Conservation (phyloP, 2,329 filamentous ascomycete genomes). For the Trichoderma guizhouense region DNA sequence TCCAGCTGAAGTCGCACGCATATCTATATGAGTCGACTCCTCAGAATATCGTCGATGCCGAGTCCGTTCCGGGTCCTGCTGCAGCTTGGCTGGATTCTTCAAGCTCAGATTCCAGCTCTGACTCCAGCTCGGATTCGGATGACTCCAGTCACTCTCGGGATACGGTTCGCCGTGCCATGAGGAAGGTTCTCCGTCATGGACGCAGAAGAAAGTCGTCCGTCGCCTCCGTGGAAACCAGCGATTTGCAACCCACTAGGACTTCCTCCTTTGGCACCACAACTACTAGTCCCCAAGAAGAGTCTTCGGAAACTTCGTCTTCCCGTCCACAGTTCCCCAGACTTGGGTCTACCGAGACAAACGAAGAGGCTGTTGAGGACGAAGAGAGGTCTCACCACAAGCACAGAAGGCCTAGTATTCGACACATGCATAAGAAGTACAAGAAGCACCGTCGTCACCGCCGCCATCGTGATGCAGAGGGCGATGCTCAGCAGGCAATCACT, state of each 20-base stretch:
- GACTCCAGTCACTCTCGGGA: slow-evolving; percentile 51
- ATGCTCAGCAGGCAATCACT: slow-evolving; percentile 32
- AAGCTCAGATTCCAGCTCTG: slow-evolving; percentile 48
- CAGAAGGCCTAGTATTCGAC: slow-evolving; percentile 35
- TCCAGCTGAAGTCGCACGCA: slow-evolving; percentile 87
- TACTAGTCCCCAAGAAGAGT: slow-evolving; percentile 36
- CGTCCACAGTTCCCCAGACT: slow-evolving; percentile 36
- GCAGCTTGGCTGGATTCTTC: slow-evolving; percentile 78
- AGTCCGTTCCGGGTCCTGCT: slow-evolving; percentile 79
- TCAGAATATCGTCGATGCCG: slow-evolving; percentile 88
- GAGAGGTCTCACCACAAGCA: slow-evolving; percentile 30
- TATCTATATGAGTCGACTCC: slow-evolving; percentile 93
- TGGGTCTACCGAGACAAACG: slow-evolving; percentile 38
- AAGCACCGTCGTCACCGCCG: slow-evolving; percentile 42
- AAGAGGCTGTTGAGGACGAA: slow-evolving; percentile 47
- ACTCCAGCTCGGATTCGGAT: slow-evolving; percentile 63
- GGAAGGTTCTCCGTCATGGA: slow-evolving; percentile 67
- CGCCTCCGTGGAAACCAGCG: slow-evolving; percentile 60
- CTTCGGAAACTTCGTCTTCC: slow-evolving; percentile 38
- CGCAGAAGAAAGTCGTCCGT: slow-evolving; percentile 74
- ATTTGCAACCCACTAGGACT: slow-evolving; percentile 34
- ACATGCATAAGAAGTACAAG: slow-evolving; percentile 43
- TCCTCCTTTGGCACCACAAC: slow-evolving; percentile 42
- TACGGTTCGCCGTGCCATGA: slow-evolving; percentile 72
- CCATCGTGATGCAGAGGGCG: slow-evolving; percentile 23